Evolutionary conservation across 306 rosid genomes (phyloP).

Genomic region (Ormosia semicastrata): DNA sequence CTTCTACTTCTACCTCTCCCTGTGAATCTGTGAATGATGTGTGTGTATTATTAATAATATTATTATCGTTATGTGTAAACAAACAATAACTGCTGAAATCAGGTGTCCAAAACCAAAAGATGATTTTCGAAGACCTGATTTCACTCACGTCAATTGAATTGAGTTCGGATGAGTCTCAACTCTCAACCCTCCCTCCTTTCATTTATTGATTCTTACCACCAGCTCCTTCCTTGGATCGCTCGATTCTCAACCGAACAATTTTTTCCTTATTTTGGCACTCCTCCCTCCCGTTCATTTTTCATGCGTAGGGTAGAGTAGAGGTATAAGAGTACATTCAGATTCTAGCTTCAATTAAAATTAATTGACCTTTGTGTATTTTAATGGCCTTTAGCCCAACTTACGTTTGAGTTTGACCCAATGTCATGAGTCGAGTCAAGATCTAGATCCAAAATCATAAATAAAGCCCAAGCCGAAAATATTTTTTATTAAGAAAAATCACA

Average conservation of each 20-base stretch:
- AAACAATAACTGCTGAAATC: conserved; percentile 30
- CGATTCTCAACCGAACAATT: conserved; percentile 40
- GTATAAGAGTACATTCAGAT: not conserved
- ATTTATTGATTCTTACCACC: not conserved
- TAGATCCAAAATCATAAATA: not conserved
- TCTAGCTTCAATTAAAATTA: not conserved
- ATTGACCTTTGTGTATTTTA: not conserved
- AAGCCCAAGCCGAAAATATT: not conserved
- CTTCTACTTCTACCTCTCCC: not conserved
- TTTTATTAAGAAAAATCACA: not conserved
- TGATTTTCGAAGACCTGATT: conserved; percentile 52
- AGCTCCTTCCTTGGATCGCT: conserved; percentile 27
- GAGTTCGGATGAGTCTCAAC: not conserved
- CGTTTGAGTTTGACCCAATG: not conserved
- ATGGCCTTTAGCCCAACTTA: not conserved
- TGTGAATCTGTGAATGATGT: not conserved
- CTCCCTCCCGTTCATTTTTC: not conserved
- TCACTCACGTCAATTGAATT: conserved; percentile 40
- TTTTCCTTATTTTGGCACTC: conserved; percentile 17
- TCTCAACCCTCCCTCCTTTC: not conserved
- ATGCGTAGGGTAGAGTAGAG: too few species aligned
- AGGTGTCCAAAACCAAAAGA: conserved; percentile 28
- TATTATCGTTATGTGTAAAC: too few species aligned
- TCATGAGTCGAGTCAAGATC: not conserved
- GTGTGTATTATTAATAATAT: not conserved